phyloP scores from a whole-genome alignment of 495 filamentous ascomycete genomes.

The Penicillium desertorum region DNA sequence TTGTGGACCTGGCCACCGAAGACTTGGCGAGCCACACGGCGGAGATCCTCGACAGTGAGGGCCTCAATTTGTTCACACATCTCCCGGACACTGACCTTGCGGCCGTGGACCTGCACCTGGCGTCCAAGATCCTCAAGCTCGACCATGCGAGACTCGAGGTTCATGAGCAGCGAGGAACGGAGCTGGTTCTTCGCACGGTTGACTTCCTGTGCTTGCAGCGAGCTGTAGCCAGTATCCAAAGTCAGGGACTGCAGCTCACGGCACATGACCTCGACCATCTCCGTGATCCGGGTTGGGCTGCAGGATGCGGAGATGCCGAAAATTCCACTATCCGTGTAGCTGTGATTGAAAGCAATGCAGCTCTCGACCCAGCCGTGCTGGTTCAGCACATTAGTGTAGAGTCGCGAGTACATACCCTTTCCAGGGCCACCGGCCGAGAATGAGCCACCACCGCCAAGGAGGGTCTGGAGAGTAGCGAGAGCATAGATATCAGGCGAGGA shows the following conservation, averaged over 20 bases:
- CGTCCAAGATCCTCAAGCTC: slow-evolving; percentile 96
- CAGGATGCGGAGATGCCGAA: slow-evolving; percentile 93
- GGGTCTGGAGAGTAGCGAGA: slow-evolving; percentile 91
- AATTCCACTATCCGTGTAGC: slow-evolving; percentile 90
- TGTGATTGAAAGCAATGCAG: slow-evolving; percentile 94
- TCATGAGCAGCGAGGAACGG: slow-evolving; percentile 88
- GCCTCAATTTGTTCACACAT: slow-evolving; percentile 88
- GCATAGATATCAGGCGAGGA: slow-evolving; percentile 91
- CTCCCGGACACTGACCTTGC: slow-evolving; percentile 85
- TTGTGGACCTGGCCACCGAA: slow-evolving; percentile 77
- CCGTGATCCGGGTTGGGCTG: slow-evolving; percentile 65
- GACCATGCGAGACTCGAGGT: slow-evolving; percentile 95
- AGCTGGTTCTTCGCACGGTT: slow-evolving; percentile 98
- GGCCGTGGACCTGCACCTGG: slow-evolving; percentile 92
- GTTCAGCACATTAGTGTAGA: slow-evolving; percentile 97
- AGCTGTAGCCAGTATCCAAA: slow-evolving; percentile 63
- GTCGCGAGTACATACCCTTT: slow-evolving; percentile 97
- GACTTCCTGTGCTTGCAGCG: slow-evolving; percentile 77
- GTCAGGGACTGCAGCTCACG: slow-evolving; percentile 79
- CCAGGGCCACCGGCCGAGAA: slow-evolving; percentile 97
- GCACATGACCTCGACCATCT: slow-evolving; percentile 93
- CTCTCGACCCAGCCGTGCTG: slow-evolving; percentile 96
- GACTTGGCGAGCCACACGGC: slow-evolving; percentile 78
- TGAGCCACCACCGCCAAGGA: slow-evolving; percentile 92
- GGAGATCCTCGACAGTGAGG: slow-evolving; percentile 77